These are phyloP conservation scores for Camelina laxa DNA, from an alignment of 345 rosid genomes.

Conservation along the genomic window DNA sequence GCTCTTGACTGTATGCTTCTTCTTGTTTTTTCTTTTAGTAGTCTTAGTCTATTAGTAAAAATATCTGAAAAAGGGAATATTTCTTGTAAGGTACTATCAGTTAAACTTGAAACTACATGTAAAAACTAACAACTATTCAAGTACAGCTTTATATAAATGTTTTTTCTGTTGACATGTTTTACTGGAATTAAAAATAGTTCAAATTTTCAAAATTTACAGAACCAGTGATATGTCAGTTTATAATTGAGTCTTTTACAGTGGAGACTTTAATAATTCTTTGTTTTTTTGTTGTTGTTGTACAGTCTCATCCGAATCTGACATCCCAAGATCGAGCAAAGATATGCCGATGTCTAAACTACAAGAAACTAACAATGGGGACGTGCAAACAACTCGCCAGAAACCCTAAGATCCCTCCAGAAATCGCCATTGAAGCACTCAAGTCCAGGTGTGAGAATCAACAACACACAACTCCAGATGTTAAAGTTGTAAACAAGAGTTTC, in stretches of 20 bases:
- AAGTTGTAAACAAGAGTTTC: constrained; percentile 33
- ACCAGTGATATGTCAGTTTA: neutral
- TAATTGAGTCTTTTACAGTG: neutral
- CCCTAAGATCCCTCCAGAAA: constrained; percentile 73
- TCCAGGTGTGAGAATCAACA: constrained; percentile 46
- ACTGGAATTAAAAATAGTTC: neutral
- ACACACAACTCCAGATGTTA: constrained; percentile 17
- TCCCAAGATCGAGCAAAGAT: constrained; percentile 60
- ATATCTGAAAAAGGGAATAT: constrained; percentile 7
- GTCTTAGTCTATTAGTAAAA: neutral
- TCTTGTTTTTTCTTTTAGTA: neutral
- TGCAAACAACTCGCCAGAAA: constrained; percentile 79
- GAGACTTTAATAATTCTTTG: neutral
- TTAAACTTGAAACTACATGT: neutral
- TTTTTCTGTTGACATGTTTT: neutral
- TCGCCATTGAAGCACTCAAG: constrained; percentile 67
- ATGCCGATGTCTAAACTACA: constrained; percentile 68
- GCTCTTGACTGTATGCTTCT: constrained; percentile 23
- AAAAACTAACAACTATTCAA: neutral
- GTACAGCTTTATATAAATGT: neutral
- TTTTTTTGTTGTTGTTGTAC: constrained; percentile 36
- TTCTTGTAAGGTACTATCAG: neutral
- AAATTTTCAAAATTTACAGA: neutral
- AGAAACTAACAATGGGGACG: constrained; percentile 65
- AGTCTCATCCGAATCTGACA: constrained; percentile 73